Base-by-base conservation (phyloP, 352 stramenopile species). In the Globisporangium polare region DNA sequence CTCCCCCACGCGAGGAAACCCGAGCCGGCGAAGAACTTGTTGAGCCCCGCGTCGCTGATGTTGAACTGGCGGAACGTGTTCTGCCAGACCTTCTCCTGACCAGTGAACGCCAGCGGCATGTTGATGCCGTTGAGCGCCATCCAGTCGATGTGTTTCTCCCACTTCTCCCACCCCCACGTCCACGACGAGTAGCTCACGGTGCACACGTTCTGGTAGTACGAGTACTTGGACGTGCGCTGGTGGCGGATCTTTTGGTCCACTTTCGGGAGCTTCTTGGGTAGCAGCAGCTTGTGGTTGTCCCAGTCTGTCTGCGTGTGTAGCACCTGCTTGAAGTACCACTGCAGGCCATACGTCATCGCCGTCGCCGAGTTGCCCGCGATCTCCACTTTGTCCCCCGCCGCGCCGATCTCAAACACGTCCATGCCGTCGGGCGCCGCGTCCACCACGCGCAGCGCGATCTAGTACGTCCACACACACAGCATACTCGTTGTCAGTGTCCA, bases 121-220 rank as follows among this genome's bases (percentile, higher is more conserved):
- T 97, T 97, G 74, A 98, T 91, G 10, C 81, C 90, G 51, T 93
- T 96, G n/a, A 97, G 67, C 17, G 88, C 89, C 81, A 97, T 95
- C 89, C 90, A 97, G 74, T 98, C 90, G 60, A 98, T 90, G 69
- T 97, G 89, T 3, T 74, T 70, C 68, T 96, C 84, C 92, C 92
- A 98, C 61, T 92, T 72, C n/a, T 66, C 29, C 84, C 87, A 96
- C 20, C 85, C 79, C 86, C 92, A 97, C 49, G 78, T 80, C 73
- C 89, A 95, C 51, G 87, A 89, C 43, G 84, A 95, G 70, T 98
- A 98, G 68, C 87, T 94, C 58, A 92, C 87, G 0, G 89, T 97
- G 70, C 90, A 97, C 31, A 97, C 89, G 67, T 98, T 98, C 64
- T 95, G 87, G 63, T 96, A 94, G 75, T 98, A 97, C 33, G 83